Evolutionary conservation across 139 green algal species (phyloP).

Genomic region (Chlorella vulgaris): DNA sequence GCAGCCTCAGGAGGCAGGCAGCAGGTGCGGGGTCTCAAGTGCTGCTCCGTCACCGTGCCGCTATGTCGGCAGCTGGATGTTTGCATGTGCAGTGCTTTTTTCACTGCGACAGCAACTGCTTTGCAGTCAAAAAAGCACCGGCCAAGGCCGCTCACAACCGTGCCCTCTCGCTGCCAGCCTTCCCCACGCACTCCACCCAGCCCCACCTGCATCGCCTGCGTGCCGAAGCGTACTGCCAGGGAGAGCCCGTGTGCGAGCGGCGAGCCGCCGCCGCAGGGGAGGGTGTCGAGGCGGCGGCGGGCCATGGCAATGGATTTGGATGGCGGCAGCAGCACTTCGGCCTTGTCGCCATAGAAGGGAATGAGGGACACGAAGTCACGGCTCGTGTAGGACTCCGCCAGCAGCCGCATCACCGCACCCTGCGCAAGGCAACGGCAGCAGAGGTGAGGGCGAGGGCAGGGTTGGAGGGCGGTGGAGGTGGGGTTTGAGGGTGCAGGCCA

Average conservation of each 20-base stretch:
- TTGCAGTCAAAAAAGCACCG: too few relatives aligned
- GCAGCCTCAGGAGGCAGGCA: not conserved
- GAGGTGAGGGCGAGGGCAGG: not conserved
- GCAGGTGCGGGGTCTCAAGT: too few relatives aligned
- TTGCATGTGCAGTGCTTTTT: too few relatives aligned
- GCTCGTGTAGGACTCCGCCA: constrained; percentile 92
- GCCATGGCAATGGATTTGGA: constrained; percentile 99
- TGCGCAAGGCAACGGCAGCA: constrained; percentile 22
- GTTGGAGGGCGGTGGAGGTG: not conserved
- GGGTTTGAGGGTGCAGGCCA: too few relatives aligned
- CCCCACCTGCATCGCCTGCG: constrained; percentile 61
- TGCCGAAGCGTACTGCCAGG: constrained; percentile 72
- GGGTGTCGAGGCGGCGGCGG: constrained; percentile 87
- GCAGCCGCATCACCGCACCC: constrained; percentile 94
- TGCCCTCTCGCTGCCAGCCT: not conserved
- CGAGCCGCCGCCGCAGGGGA: constrained; percentile 97
- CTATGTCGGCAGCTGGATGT: too few relatives aligned
- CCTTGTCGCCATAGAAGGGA: constrained; percentile 96
- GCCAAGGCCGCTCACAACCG: too few relatives aligned
- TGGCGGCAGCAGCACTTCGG: constrained; percentile 96
- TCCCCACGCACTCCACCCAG: not conserved
- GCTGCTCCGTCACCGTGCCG: too few relatives aligned
- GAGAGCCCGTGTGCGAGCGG: constrained; percentile 95
- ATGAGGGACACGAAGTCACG: constrained; percentile 97
- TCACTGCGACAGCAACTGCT: too few relatives aligned